phyloP scores from a whole-genome alignment of 2,329 filamentous ascomycete genomes.

The Parastagonospora avenae region DNA sequence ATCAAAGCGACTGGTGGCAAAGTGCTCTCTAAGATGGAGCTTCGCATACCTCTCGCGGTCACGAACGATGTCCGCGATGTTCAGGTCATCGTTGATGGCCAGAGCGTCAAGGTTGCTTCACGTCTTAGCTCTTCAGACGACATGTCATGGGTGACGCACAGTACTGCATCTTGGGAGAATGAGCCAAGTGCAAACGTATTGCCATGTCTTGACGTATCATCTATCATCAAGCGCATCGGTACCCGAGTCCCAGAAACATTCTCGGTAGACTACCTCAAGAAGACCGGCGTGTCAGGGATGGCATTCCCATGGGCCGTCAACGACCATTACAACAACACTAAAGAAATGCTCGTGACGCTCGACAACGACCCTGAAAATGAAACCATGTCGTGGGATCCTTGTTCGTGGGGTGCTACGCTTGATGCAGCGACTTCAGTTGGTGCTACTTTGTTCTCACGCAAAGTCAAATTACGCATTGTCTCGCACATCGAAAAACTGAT shows the following conservation, averaged over 20 bases:
- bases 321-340: conserved; percentile 44
- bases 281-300: conserved; percentile 49
- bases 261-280: conserved; percentile 45
- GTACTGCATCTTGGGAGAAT: conserved; percentile 4
- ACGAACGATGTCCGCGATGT: conserved; percentile 39
- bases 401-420: conserved; percentile 47
- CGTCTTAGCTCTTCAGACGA: conserved; percentile 1
- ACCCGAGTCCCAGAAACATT: conserved; percentile 36
- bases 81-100: conserved; percentile 33
- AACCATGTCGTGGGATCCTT: conserved; percentile 29
- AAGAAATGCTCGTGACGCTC: conserved; percentile 39
- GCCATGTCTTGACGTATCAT: conserved; percentile 24
- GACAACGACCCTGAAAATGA: not conserved
- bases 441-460: conserved; percentile 47
- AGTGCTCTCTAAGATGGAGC: conserved; percentile 36
- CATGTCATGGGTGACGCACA: conserved; percentile 11
- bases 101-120: conserved; percentile 7
- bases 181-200: not conserved
- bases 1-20: conserved; percentile 34
- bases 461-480: conserved; percentile 46
- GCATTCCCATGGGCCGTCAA: conserved; percentile 50
- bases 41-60: conserved; percentile 42
- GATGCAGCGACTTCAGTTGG: conserved; percentile 52
- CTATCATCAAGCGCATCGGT: conserved; percentile 32
- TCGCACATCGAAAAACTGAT: conserved; percentile 33